Conservation (phyloP, 2,329 filamentous ascomycete species). For the Juglanconis juglandina region DNA sequence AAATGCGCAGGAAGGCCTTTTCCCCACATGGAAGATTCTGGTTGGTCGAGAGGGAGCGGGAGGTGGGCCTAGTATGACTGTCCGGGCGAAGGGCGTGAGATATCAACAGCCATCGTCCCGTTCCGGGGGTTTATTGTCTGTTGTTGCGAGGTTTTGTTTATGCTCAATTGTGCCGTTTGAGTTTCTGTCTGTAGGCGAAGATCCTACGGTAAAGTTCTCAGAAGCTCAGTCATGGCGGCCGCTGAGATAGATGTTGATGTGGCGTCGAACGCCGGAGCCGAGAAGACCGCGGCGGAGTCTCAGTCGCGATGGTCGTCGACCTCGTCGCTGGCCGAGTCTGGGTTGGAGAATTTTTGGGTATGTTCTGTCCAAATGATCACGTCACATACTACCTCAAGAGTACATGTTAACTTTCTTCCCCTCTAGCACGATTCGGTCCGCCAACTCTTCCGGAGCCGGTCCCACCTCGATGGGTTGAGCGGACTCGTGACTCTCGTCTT, state of each 20-base stretch:
- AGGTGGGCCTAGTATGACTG: conserved; percentile 15
- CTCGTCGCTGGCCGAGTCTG: conserved; percentile 13
- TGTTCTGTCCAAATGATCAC: background rate
- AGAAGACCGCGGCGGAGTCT: conserved; percentile 2
- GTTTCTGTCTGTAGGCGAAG: background rate
- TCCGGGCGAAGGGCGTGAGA: background rate
- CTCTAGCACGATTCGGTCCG: conserved; percentile 15
- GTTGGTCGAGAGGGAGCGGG: conserved; percentile 4
- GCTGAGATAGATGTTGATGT: conserved; percentile 7
- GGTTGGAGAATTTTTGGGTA: conserved; percentile 15
- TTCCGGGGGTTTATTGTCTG: background rate
- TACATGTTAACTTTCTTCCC: background rate
- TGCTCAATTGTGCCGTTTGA: conserved; percentile 17
- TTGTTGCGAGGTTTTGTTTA: conserved; percentile 14
- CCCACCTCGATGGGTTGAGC: background rate
- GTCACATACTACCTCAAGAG: background rate
- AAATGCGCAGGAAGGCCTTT: conserved; percentile 3
- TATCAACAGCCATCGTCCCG: background rate
- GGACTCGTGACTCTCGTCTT: background rate
- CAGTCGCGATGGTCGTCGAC: conserved; percentile 18
- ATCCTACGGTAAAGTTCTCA: background rate
- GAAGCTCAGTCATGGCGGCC: background rate
- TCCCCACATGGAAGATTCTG: conserved; percentile 11
- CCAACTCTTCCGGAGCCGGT: background rate
- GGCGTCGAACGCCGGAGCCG: conserved; percentile 2